phyloP scores from a whole-genome alignment of 2,329 filamentous ascomycete genomes.

The Pseudopithomyces maydicus region DNA sequence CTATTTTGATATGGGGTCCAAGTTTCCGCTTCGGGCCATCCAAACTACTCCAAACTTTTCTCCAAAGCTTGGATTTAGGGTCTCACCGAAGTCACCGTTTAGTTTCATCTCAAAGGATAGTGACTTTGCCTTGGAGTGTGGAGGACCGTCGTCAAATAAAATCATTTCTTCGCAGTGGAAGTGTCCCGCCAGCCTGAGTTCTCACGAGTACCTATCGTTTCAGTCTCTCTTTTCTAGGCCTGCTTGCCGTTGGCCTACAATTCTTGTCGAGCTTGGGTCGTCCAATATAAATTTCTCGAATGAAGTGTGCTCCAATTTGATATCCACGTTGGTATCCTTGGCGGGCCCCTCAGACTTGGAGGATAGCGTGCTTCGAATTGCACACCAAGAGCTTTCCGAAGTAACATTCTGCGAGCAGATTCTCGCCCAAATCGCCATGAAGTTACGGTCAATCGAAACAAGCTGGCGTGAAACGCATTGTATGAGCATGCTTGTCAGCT shows the following conservation, averaged over 20 bases:
- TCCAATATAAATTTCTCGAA: conserved; percentile 65
- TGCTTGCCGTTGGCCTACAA: conserved; percentile 53
- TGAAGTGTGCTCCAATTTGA: conserved; percentile 54
- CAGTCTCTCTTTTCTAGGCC: conserved; percentile 55
- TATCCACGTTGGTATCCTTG: conserved; percentile 61
- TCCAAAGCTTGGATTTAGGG: too few relatives aligned
- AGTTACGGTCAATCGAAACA: conserved; percentile 52
- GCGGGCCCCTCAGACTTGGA: conserved; percentile 54
- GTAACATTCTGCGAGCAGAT: conserved; percentile 56
- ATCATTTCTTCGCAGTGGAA: conserved; percentile 56
- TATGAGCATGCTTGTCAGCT: conserved; percentile 63
- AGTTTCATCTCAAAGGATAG: too few relatives aligned
- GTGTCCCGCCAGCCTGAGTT: conserved; percentile 54
- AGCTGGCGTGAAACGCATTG: conserved; percentile 65
- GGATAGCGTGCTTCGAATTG: conserved; percentile 44
- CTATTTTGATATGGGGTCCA: too few relatives aligned
- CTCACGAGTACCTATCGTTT: conserved; percentile 60
- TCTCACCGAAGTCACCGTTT: too few relatives aligned
- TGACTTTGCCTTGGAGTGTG: not conserved
- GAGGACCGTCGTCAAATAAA: conserved; percentile 59
- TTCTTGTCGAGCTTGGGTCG: conserved; percentile 57
- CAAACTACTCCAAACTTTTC: too few relatives aligned
- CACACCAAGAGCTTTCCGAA: conserved; percentile 59
- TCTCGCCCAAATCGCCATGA: conserved; percentile 53
- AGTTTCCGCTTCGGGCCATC: too few relatives aligned